A percentile compares a stretch with the other conserved stretches of the same genome.
Conservation (phyloP, 2,329 filamentous ascomycete species). For the Celoporthe dispersa region DNA sequence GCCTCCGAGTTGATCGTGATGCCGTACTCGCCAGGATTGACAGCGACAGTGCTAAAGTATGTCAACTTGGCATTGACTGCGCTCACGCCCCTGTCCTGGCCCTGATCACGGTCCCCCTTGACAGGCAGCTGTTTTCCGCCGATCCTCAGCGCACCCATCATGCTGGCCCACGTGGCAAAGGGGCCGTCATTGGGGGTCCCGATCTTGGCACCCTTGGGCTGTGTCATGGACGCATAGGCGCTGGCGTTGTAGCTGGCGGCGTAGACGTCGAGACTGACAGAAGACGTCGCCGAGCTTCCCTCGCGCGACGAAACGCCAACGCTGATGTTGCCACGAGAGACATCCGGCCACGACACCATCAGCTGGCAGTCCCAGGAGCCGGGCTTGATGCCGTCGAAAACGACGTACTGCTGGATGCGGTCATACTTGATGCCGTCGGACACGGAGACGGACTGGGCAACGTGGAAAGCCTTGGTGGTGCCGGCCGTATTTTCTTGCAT, state of each 20-base stretch:
- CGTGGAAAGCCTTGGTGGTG: slow-evolving; percentile 20
- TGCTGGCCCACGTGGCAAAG: slow-evolving; percentile 29
- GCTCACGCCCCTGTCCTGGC: slow-evolving; percentile 10
- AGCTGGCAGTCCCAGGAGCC: slow-evolving; percentile 30
- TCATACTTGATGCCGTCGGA: slow-evolving; percentile 28
- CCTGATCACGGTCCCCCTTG: slow-evolving; percentile 6
- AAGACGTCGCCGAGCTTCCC: slow-evolving; percentile 11
- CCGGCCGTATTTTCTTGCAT: slow-evolving; percentile 25
- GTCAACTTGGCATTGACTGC: slow-evolving; percentile 14
- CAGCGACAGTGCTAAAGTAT: slow-evolving; percentile 26
- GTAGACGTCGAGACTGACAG: slow-evolving; percentile 29
- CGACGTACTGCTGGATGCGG: slow-evolving; percentile 27
- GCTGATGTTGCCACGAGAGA: slow-evolving; percentile 12
- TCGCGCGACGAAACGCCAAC: slow-evolving; percentile 9
- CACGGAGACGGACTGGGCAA: slow-evolving; percentile 27
- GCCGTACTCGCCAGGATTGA: slow-evolving; percentile 28
- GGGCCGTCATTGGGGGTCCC: slow-evolving; percentile 17
- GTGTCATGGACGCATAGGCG: slow-evolving; percentile 2
- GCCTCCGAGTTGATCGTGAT: slow-evolving; percentile 28
- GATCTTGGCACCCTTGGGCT: slow-evolving; percentile 9
- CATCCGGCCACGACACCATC: slow-evolving; percentile 29
- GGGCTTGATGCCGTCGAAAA: slow-evolving; percentile 24
- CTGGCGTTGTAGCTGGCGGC: slow-evolving; percentile 27
- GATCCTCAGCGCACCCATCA: slow-evolving; percentile 24
- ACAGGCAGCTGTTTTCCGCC: slow-evolving; percentile 2